phyloP scores from a whole-genome alignment of 2,329 filamentous ascomycete species.

The Lecanicillium sp. region DNA sequence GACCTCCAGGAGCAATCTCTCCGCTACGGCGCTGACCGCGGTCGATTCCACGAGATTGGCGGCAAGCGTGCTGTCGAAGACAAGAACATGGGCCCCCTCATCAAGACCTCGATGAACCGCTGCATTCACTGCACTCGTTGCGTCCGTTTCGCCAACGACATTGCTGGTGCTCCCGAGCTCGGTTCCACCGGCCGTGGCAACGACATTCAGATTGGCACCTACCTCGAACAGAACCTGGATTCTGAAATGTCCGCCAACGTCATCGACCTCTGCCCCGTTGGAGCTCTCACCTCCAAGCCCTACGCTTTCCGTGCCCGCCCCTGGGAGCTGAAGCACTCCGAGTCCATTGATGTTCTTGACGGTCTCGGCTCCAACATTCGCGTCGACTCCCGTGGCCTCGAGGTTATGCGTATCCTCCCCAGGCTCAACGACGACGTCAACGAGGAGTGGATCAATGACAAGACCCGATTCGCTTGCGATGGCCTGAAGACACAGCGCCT shows the following conservation, averaged over 20 bases:
- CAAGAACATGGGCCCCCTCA: slow-evolving; percentile 96
- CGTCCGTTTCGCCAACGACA: slow-evolving; percentile 94
- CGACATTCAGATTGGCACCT: slow-evolving; percentile 95
- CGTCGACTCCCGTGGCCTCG: slow-evolving; percentile 83
- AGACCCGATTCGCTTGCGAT: slow-evolving; percentile 92
- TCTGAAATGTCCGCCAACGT: slow-evolving; percentile 95
- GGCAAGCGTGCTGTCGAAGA: slow-evolving; percentile 98
- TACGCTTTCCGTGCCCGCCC: slow-evolving; percentile 95
- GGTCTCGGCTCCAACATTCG: slow-evolving; percentile 91
- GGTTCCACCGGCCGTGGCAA: slow-evolving; percentile 94
- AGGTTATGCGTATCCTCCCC: slow-evolving; percentile 92
- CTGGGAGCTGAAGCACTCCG: slow-evolving; percentile 94
- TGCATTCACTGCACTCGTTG: slow-evolving; percentile 99
- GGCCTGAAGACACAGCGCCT: slow-evolving; percentile 93
- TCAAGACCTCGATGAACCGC: slow-evolving; percentile 99
- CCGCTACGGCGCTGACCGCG: slow-evolving; percentile 93
- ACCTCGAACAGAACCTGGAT: slow-evolving; percentile 88
- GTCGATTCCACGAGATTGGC: slow-evolving; percentile 89
- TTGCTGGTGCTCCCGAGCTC: slow-evolving; percentile 91
- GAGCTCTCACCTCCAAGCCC: slow-evolving; percentile 92
- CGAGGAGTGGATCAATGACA: slow-evolving; percentile 99
- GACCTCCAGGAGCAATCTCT: slow-evolving; percentile 99
- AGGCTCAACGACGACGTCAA: slow-evolving; percentile 96
- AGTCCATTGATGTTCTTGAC: slow-evolving; percentile 91
- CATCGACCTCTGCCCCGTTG: slow-evolving; percentile 96